Conservation (phyloP, 2,329 filamentous ascomycete species). For the Neurospora sp. region DNA sequence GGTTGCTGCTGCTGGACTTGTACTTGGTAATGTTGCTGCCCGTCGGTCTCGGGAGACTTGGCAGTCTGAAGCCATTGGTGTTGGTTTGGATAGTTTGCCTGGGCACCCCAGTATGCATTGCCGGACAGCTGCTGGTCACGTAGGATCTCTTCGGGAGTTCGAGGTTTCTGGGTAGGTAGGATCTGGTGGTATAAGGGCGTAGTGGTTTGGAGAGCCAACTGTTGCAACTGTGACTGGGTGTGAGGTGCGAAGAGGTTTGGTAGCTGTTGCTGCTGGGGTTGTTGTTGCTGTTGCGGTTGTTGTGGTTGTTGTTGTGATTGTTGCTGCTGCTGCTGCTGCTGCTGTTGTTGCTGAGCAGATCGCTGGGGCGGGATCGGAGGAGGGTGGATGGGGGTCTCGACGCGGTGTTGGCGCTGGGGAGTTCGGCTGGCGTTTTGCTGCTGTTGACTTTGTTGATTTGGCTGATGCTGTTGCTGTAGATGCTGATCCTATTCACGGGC, state of each 20-base stretch:
- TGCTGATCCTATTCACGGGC: neutral
- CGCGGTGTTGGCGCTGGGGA: neutral
- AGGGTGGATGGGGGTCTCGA: slow-evolving; percentile 12
- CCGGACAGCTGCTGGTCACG: neutral
- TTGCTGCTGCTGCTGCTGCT: neutral
- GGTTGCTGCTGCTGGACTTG: neutral
- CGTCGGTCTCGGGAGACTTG: neutral
- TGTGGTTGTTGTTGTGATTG: slow-evolving; percentile 2
- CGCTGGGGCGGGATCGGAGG: slow-evolving; percentile 6
- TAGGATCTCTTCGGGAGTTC: neutral
- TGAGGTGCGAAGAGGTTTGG: neutral
- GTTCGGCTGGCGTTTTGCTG: neutral
- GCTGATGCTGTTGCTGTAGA: neutral
- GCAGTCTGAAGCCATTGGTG: neutral
- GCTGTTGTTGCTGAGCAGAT: neutral
- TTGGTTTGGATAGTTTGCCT: neutral
- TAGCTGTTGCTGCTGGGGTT: slow-evolving; percentile 6
- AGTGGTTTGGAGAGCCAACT: neutral
- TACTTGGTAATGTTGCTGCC: neutral
- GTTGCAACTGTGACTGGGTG: neutral
- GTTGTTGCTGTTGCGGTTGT: slow-evolving; percentile 3
- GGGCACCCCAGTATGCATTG: neutral
- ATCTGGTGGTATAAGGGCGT: neutral
- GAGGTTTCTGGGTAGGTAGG: neutral
- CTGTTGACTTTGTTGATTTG: neutral